Percentiles rank a stretch among this genome's conserved stretches.
Conservation (phyloP, 345 rosid species). For the Citrus inodora region DNA sequence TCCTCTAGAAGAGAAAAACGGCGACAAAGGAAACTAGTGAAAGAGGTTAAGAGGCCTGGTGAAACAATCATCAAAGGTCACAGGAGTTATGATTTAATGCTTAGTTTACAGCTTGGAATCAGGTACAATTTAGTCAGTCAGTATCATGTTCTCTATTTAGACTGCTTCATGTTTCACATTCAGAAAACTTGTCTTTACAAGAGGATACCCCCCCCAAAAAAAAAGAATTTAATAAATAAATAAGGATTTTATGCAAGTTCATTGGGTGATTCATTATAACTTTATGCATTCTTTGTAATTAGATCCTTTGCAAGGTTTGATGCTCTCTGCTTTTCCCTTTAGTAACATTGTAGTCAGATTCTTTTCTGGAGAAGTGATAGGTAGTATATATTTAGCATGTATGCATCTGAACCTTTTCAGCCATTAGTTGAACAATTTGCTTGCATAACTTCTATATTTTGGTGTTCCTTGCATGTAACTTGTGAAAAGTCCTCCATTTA, state of each 20-base stretch:
- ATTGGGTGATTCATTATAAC: slow-evolving; percentile 1
- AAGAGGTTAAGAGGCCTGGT: slow-evolving; percentile 88
- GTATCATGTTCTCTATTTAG: not conserved
- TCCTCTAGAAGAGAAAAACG: slow-evolving; percentile 75
- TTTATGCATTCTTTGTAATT: not conserved
- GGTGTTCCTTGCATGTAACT: not conserved
- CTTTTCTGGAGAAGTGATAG: not conserved
- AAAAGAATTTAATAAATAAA: too few relatives aligned
- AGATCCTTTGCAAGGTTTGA: not conserved
- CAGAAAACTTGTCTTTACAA: not conserved
- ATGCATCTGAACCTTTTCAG: not conserved
- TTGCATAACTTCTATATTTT: not conserved
- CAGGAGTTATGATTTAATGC: slow-evolving; percentile 95
- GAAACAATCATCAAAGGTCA: slow-evolving; percentile 97
- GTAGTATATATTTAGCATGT: not conserved
- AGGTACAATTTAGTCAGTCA: slow-evolving; percentile 40
- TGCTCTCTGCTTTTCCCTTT: slow-evolving; percentile 1
- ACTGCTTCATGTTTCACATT: not conserved
- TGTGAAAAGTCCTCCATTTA: not conserved
- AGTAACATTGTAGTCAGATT: not conserved
- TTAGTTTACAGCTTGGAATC: slow-evolving; percentile 93
- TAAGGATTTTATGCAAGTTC: not conserved
- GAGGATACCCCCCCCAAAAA: not conserved
- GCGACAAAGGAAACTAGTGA: slow-evolving; percentile 60
- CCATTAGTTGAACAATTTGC: not conserved